Evolutionary conservation across 495 filamentous ascomycete genomes (phyloP).

Genomic region (Penicillium manginii): DNA sequence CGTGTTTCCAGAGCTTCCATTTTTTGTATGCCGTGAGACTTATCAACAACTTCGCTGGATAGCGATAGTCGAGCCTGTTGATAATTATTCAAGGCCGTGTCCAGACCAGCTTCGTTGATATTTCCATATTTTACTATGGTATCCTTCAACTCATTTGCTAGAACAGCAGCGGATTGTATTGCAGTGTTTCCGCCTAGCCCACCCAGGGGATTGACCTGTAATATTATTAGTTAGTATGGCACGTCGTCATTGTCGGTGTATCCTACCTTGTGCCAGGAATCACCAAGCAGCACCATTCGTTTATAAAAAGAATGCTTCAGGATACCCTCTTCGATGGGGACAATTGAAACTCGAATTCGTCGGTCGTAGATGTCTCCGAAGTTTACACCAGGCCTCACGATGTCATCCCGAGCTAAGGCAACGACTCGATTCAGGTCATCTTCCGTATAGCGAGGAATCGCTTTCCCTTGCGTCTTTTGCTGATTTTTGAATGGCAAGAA

Average conservation of each 20-base stretch:
- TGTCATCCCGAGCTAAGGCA: conserved; percentile 18
- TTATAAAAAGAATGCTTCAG: conserved; percentile 6
- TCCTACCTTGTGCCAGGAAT: conserved; percentile 16
- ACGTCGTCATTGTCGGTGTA: not conserved
- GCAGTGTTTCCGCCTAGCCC: conserved; percentile 45
- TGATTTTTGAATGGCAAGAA: conserved; percentile 37
- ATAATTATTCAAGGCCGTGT: conserved; percentile 9
- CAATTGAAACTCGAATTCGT: conserved; percentile 12
- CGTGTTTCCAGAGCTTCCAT: conserved; percentile 13
- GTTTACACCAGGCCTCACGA: conserved; percentile 30
- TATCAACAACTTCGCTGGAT: not conserved
- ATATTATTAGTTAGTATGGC: not conserved
- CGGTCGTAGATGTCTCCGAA: conserved; percentile 43
- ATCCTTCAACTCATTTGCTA: conserved; percentile 33
- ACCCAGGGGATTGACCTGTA: conserved; percentile 24
- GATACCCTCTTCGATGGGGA: conserved; percentile 5
- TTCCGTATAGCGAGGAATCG: conserved; percentile 35
- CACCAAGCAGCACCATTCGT: conserved; percentile 11
- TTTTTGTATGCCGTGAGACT: not conserved
- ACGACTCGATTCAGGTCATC: conserved; percentile 29
- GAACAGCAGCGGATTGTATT: conserved; percentile 40
- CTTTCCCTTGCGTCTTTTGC: conserved; percentile 10
- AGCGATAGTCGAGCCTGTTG: not conserved
- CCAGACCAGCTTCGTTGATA: not conserved
- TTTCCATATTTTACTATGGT: conserved; percentile 2